Conservation (phyloP, 208 protist species). For the Acanthamoeba comandoni region DNA sequence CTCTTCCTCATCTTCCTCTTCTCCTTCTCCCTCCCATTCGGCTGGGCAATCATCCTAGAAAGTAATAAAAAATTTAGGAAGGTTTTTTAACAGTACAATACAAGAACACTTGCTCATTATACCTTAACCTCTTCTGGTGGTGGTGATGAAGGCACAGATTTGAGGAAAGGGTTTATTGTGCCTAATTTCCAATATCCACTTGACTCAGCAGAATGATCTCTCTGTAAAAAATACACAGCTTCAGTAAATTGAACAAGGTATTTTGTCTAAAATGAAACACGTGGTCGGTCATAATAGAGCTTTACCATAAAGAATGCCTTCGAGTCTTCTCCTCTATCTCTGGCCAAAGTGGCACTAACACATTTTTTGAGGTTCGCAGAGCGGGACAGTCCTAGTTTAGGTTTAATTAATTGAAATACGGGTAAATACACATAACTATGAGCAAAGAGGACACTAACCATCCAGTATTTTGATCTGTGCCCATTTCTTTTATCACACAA, state of each 20-base stretch:
- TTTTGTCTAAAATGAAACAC: background rate
- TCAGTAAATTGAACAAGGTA: background rate
- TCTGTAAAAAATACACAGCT: conserved; percentile 9
- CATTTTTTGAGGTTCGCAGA: conserved; percentile 57
- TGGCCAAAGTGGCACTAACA: conserved; percentile 20
- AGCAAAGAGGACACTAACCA: background rate
- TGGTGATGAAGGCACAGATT: no score
- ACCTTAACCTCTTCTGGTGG: background rate
- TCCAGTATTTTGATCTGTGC: conserved; percentile 54
- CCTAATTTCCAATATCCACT: conserved; percentile 66
- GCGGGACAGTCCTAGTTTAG: conserved; percentile 7
- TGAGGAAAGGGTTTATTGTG: conserved; percentile 39
- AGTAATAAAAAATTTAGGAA: no score
- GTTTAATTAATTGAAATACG: background rate
- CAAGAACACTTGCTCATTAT: background rate
- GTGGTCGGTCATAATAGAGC: background rate
- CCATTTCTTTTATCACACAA: background rate
- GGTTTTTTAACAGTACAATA: no score
- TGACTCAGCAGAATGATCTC: conserved; percentile 53
- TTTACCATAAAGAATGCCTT: conserved; percentile 64
- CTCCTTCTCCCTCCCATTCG: no score
- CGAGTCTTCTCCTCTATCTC: conserved; percentile 44
- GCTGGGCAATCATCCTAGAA: no score
- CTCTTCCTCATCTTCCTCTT: no score
- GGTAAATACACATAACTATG: background rate